Conservation (phyloP, 139 green algal species). For the Tetraselmis striata region DNA sequence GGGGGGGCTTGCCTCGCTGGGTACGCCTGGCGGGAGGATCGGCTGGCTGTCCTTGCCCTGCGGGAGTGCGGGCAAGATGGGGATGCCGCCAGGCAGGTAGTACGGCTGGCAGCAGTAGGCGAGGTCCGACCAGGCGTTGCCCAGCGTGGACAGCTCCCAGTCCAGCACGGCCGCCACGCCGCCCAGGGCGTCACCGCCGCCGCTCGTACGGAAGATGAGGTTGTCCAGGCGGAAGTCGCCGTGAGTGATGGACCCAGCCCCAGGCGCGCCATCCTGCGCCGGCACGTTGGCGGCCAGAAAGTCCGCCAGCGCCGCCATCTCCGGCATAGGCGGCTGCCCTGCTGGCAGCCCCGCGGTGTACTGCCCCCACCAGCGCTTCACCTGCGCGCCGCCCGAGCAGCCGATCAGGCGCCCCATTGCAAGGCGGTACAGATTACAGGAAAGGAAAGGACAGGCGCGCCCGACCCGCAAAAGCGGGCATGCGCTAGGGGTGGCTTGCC, state of each 20-base stretch:
- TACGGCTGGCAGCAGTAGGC: slow-evolving; percentile 90
- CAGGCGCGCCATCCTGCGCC: slow-evolving; percentile 33
- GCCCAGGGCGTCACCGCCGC: not conserved
- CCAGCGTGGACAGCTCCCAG: slow-evolving; percentile 97
- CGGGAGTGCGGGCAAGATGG: not conserved
- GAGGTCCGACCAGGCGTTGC: slow-evolving; percentile 80
- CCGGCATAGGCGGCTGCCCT: slow-evolving; percentile 15
- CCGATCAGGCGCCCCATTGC: too few relatives aligned
- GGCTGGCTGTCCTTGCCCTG: not conserved
- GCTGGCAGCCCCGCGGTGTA: slow-evolving; percentile 46
- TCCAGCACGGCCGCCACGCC: slow-evolving; percentile 80
- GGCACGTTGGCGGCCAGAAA: slow-evolving; percentile 75
- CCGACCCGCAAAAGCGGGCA: too few relatives aligned
- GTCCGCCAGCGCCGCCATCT: slow-evolving; percentile 58
- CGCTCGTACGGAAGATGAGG: slow-evolving; percentile 56
- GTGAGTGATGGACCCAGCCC: slow-evolving; percentile 53
- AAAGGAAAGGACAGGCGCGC: too few relatives aligned
- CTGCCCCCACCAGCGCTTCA: slow-evolving; percentile 68
- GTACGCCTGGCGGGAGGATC: slow-evolving; percentile 55
- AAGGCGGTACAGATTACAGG: too few relatives aligned
- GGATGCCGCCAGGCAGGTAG: slow-evolving; percentile 49
- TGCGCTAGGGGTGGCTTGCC: too few relatives aligned
- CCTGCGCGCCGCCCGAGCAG: too few relatives aligned
- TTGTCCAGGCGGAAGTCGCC: slow-evolving; percentile 96
- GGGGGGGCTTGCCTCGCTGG: too few relatives aligned